Evolutionary conservation across 371 early-diverging fungal species (phyloP).

Genomic region (Circinella umbellata): DNA sequence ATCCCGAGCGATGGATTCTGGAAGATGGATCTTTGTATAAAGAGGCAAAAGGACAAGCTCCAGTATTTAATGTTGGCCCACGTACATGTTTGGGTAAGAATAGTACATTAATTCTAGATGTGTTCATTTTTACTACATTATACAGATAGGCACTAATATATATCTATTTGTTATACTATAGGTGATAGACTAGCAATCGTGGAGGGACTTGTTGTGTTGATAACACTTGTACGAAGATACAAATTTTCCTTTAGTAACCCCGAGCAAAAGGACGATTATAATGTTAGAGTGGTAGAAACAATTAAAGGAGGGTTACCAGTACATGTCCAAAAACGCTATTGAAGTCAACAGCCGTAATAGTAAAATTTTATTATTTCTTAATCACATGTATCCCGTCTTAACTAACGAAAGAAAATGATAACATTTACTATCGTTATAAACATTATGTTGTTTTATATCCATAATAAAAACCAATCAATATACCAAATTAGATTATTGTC

Average conservation of each 20-base stretch:
- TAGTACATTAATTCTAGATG: not conserved
- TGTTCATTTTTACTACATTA: not conserved
- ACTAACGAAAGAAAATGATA: too few species aligned
- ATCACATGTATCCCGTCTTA: too few species aligned
- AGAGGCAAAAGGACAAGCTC: slow-evolving; percentile 48
- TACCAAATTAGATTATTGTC: too few species aligned
- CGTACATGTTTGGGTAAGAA: slow-evolving; percentile 47
- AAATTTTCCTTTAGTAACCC: slow-evolving; percentile 40
- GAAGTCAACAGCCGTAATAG: too few species aligned
- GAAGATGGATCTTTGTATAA: slow-evolving; percentile 37
- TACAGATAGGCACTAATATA: not conserved
- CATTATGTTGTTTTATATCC: too few species aligned
- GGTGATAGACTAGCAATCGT: slow-evolving; percentile 51
- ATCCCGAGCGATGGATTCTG: slow-evolving; percentile 67
- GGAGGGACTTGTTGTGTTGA: slow-evolving; percentile 45
- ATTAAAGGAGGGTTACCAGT: slow-evolving; percentile 51
- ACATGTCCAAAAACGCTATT: slow-evolving; percentile 24
- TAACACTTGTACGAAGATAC: slow-evolving; percentile 41
- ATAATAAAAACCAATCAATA: too few species aligned
- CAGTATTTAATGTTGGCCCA: slow-evolving; percentile 71
- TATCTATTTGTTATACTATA: slow-evolving; percentile 28
- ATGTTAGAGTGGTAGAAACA: slow-evolving; percentile 43
- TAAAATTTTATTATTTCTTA: too few species aligned
- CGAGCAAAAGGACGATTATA: slow-evolving; percentile 37
- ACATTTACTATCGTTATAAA: too few species aligned